phyloP scores from a whole-genome alignment of 2,329 filamentous ascomycete species.

The Pseudopithomyces chartarum region DNA sequence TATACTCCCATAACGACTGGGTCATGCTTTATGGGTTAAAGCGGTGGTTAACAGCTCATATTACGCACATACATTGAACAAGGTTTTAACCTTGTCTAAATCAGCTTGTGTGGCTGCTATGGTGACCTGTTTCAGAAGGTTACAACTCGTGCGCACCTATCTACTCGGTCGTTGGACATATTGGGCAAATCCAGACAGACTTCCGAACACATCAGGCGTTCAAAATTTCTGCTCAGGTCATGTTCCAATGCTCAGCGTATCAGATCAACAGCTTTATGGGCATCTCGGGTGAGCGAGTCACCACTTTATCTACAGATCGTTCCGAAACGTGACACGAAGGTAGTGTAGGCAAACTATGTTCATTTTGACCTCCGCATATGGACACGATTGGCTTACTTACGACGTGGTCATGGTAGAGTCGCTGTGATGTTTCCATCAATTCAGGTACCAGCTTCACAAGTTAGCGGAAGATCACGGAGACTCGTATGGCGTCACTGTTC shows the following conservation, averaged over 20 bases:
- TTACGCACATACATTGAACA: not conserved
- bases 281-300: not conserved
- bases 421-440: not conserved
- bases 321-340: not conserved
- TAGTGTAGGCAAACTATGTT: not conserved
- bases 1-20: too few relatives aligned
- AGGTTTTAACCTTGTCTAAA: not conserved
- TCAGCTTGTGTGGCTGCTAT: not conserved
- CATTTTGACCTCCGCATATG: not conserved
- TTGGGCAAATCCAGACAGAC: not conserved
- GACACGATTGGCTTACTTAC: not conserved
- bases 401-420: not conserved
- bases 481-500: too few relatives aligned
- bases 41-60: not conserved
- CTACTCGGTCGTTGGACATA: too few relatives aligned
- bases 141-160: not conserved
- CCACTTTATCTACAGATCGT: not conserved
- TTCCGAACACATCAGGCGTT: not conserved
- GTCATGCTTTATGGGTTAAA: too few relatives aligned
- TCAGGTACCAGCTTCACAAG: too few relatives aligned
- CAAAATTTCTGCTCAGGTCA: not conserved
- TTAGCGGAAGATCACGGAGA: too few relatives aligned
- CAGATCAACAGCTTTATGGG: not conserved
- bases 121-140: slow-evolving; percentile 3
- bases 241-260: not conserved